Conservation (phyloP, 2,329 filamentous ascomycete genomes). For the Exophiala alcalophila region DNA sequence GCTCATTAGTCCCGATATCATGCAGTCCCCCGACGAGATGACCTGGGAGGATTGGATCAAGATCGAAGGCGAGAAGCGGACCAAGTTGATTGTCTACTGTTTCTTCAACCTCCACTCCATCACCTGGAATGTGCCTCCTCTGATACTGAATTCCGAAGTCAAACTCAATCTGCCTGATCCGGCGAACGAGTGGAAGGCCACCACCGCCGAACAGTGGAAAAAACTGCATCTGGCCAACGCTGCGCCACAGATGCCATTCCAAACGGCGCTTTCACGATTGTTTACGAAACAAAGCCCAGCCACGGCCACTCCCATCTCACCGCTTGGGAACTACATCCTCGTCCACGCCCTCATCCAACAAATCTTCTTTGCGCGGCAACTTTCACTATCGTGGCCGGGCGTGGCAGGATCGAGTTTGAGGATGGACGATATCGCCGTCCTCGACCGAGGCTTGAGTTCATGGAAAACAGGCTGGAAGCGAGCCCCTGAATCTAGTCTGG, state of each 20-base stretch:
- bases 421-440: constrained; percentile 43
- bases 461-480: constrained; percentile 56
- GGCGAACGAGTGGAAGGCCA: constrained; percentile 55
- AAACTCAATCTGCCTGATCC: constrained; percentile 54
- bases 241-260: constrained; percentile 36
- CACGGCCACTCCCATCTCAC: constrained; percentile 41
- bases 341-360: constrained; percentile 56
- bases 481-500: constrained; percentile 53
- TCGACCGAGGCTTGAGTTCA: constrained; percentile 48
- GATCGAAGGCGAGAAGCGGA: constrained; percentile 53
- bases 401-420: constrained; percentile 44
- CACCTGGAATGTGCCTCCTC: constrained; percentile 60
- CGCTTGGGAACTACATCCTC: constrained; percentile 54
- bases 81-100: constrained; percentile 56
- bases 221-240: constrained; percentile 31
- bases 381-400: constrained; percentile 45
- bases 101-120: constrained; percentile 61
- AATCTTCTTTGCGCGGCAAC: constrained; percentile 51
- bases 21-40: constrained; percentile 38
- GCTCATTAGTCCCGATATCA: constrained; percentile 34
- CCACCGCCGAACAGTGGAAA: constrained; percentile 51
- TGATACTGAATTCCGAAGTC: constrained; percentile 56
- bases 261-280: constrained; percentile 45
- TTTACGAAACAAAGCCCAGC: constrained; percentile 41
- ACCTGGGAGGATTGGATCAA: constrained; percentile 54